Conservation (phyloP, 768 basidiomycete genomes). For the Suillus paluster region DNA sequence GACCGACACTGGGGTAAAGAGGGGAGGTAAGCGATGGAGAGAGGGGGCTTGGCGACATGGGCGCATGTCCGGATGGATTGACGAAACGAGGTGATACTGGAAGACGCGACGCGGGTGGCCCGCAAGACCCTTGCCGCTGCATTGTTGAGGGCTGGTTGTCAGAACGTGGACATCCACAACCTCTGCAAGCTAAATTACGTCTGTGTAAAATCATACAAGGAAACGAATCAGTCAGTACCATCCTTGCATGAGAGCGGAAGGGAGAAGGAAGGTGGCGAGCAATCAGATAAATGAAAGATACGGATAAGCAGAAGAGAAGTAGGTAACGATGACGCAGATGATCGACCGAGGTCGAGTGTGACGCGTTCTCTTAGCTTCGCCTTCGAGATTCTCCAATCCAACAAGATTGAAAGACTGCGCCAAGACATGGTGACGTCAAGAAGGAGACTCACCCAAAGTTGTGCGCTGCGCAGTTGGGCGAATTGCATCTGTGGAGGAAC, state of each 20-base stretch:
- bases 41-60: slow-evolving; percentile 12
- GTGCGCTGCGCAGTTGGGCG: slow-evolving; percentile 74
- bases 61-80: slow-evolving; percentile 8
- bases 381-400: neutral
- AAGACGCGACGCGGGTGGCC: slow-evolving; percentile 25
- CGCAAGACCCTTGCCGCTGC: slow-evolving; percentile 32
- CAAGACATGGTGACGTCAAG: neutral
- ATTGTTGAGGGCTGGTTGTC: slow-evolving; percentile 35
- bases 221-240: slow-evolving; percentile 52
- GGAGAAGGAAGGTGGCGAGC: slow-evolving; percentile 6
- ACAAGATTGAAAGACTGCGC: neutral
- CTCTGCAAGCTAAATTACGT: slow-evolving; percentile 78
- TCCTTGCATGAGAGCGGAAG: slow-evolving; percentile 13
- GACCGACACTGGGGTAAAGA: slow-evolving; percentile 29
- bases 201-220: slow-evolving; percentile 60
- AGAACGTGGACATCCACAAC: slow-evolving; percentile 69
- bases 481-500: slow-evolving; percentile 56
- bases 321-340: slow-evolving; percentile 21
- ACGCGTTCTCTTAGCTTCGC: neutral
- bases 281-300: slow-evolving; percentile 6
- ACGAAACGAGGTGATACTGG: slow-evolving; percentile 32
- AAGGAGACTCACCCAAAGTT: slow-evolving; percentile 76
- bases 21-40: slow-evolving; percentile 35
- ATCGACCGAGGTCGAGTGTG: neutral
- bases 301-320: slow-evolving; percentile 29